phyloP scores from a whole-genome alignment of 345 rosid species.

The Physaria fendleri region DNA sequence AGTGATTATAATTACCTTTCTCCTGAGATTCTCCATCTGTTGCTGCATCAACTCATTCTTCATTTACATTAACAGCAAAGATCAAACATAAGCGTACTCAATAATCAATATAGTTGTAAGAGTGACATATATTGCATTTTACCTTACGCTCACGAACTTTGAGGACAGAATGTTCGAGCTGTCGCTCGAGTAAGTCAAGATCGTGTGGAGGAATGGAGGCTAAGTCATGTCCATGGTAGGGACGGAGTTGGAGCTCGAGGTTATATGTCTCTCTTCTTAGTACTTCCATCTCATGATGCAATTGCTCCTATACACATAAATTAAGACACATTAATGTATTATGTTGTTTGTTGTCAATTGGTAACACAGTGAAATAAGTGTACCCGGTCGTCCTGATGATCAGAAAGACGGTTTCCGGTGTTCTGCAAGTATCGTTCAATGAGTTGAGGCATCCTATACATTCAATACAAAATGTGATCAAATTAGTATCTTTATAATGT shows the following conservation, averaged over 20 bases:
- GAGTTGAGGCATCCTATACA: conserved; percentile 30
- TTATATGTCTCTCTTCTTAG: conserved; percentile 52
- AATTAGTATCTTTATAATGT: neutral
- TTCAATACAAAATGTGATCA: conserved; percentile 6
- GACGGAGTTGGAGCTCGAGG: conserved; percentile 50
- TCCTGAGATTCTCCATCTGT: conserved; percentile 68
- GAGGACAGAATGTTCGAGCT: conserved; percentile 53
- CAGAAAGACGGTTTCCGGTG: conserved; percentile 25
- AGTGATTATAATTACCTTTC: conserved; percentile 45
- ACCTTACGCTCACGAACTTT: conserved; percentile 77
- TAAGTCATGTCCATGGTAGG: conserved; percentile 64
- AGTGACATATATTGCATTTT: neutral
- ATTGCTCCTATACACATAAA: conserved; percentile 36
- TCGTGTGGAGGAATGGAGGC: conserved; percentile 43
- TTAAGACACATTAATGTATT: neutral
- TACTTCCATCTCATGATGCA: conserved; percentile 44
- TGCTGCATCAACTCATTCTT: conserved; percentile 77
- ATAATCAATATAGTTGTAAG: neutral
- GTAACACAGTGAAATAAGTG: neutral
- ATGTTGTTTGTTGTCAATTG: neutral
- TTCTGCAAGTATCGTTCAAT: conserved; percentile 29
- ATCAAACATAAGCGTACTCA: neutral
- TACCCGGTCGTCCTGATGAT: conserved; percentile 47
- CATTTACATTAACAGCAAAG: conserved; percentile 8
- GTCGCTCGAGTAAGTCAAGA: conserved; percentile 47